Conservation (phyloP, 345 rosid genomes). For the Psidium guajava region DNA sequence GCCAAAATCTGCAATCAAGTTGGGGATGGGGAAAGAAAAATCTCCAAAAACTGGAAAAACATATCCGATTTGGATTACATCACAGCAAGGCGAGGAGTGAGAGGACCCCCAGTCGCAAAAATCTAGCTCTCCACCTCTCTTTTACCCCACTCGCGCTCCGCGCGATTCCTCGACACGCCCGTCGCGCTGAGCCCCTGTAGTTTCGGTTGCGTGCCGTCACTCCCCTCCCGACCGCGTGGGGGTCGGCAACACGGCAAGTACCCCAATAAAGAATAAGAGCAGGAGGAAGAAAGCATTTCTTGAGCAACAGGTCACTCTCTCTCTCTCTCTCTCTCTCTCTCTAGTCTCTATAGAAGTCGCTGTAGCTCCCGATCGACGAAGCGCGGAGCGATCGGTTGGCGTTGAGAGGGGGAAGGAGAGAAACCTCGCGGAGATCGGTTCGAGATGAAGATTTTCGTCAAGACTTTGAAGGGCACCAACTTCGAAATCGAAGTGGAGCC, state of each 20-base stretch:
- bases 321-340: not conserved
- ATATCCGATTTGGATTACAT: not conserved
- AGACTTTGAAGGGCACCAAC: slow-evolving; percentile 14
- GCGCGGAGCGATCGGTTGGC: not conserved
- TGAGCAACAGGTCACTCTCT: not conserved
- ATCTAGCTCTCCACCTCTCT: not conserved
- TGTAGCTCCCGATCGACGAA: not conserved
- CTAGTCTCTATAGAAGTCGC: not conserved
- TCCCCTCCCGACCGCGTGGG: not conserved
- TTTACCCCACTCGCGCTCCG: not conserved
- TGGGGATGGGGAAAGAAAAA: not conserved
- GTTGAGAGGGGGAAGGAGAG: not conserved
- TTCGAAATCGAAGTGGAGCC: slow-evolving; percentile 19
- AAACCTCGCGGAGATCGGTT: not conserved
- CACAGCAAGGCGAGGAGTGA: not conserved
- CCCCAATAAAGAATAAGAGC: not conserved
- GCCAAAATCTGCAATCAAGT: not conserved
- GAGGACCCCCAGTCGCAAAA: not conserved
- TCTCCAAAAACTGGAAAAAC: not conserved
- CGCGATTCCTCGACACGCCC: not conserved
- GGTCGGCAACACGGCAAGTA: not conserved
- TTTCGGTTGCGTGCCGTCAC: not conserved
- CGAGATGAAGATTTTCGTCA: slow-evolving; percentile 15
- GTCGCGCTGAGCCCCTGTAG: not conserved
- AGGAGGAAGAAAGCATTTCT: not conserved